phyloP scores from a whole-genome alignment of 2,329 filamentous ascomycete species.

The Botrytis sinoallii region DNA sequence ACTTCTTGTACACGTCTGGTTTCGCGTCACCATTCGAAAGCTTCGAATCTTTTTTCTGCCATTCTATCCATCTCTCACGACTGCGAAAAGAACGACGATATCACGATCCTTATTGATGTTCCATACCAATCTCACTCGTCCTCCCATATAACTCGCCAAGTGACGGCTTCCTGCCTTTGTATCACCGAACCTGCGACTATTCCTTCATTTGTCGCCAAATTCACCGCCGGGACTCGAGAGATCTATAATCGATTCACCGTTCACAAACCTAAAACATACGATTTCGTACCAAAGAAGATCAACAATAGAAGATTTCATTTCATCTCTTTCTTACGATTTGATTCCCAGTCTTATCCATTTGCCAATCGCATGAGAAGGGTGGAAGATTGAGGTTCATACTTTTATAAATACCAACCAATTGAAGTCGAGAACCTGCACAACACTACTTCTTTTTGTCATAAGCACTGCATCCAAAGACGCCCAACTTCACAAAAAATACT shows the following conservation, averaged over 20 bases:
- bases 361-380: not conserved
- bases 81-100: conserved; percentile 1
- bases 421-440: not conserved
- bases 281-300: not conserved
- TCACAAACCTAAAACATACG: conserved; percentile 2
- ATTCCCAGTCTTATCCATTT: not conserved
- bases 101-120: conserved; percentile 15
- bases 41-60: not conserved
- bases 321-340: not conserved
- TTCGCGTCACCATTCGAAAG: conserved; percentile 1
- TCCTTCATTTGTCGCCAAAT: conserved; percentile 9
- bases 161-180: conserved; percentile 22
- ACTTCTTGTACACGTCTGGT: not conserved
- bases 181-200: not conserved
- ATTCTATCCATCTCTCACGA: conserved; percentile 11
- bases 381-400: not conserved
- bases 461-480: not conserved
- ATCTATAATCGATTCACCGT: conserved; percentile 13
- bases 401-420: conserved; percentile 1
- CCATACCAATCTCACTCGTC: conserved; percentile 18
- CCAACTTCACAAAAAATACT: not conserved
- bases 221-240: conserved; percentile 7
- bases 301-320: not conserved
- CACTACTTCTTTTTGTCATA: not conserved
- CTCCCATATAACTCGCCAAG: conserved; percentile 20